Conservation (phyloP, 2,329 filamentous ascomycete genomes). For the Elsinoe australis region DNA sequence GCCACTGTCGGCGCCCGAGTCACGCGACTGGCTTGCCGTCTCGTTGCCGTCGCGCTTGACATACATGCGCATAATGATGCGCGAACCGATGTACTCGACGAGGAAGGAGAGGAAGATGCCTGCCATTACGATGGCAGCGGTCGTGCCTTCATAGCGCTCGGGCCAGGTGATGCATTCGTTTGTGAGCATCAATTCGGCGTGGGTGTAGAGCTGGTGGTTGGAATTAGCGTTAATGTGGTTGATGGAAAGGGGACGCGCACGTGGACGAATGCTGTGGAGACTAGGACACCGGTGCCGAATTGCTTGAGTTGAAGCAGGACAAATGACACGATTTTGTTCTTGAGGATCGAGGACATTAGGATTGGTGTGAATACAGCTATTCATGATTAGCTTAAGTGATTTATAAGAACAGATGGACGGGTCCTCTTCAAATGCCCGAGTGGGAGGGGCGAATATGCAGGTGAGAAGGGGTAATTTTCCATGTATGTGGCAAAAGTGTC, state of each 20-base stretch:
- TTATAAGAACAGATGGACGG: no score
- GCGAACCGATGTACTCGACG: conserved; percentile 59
- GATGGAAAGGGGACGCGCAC: conserved; percentile 34
- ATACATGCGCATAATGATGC: conserved; percentile 39
- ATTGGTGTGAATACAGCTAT: conserved; percentile 59
- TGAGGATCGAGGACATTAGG: conserved; percentile 51
- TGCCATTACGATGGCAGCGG: conserved; percentile 64
- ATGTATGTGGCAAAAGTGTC: conserved; percentile 1
- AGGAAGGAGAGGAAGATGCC: conserved; percentile 66
- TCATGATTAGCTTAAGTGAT: not conserved
- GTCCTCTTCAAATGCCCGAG: no score
- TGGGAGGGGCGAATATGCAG: no score
- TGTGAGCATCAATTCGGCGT: conserved; percentile 63
- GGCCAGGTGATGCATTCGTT: conserved; percentile 62
- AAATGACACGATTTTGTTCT: conserved; percentile 40
- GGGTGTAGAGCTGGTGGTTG: conserved; percentile 59
- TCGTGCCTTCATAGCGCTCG: conserved; percentile 56
- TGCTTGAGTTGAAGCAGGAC: conserved; percentile 60
- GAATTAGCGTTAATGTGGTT: not conserved
- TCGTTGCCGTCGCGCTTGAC: not conserved
- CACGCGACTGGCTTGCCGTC: not conserved
- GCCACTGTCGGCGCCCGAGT: not conserved
- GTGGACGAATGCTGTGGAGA: conserved; percentile 64
- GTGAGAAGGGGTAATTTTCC: no score
- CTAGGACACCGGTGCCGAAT: conserved; percentile 65